Evolutionary conservation across 78 protist genomes (phyloP), one percentile per base, ranked within the genome.

Genomic region (Dictyostelium capitatum): DNA sequence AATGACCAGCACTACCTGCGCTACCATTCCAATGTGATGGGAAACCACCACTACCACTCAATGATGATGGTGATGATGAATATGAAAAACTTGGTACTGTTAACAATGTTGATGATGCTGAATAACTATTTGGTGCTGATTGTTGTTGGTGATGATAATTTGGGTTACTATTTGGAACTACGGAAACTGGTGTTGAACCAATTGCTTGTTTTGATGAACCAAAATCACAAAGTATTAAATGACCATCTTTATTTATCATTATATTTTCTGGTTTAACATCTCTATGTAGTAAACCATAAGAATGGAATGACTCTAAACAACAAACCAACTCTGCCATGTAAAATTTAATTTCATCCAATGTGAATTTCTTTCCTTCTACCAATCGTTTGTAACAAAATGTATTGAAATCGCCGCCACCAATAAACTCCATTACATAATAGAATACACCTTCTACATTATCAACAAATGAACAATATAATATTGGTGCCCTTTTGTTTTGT

Each of bases 181-280:
- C 43, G 1, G 11, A 3, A 1, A 17, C 46, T 28, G 6, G 15
- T 17, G 37, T 28, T 17, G 80, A 7, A 15, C 11, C 25, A 64
- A 9, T 14, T 14, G 59, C 69, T 64, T 75, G 79, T 85, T 96
- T 97, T 28, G 95, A 95, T n/a, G 96, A 95, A 43, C 99, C 99
- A 79, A 96, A 98, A 41, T 97, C 98, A 19, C 97, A 28, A 1
- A 98, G 83, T 54, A 85, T 93, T 53, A 97, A n/a, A 59, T 97
- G 97, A 23, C 98, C 98, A 30, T 70, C 73, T 41, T 28, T 28
- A 30, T 78, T 67, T 47, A 97, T 82, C 77, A 97, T 50, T 17
- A 96, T 83, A 79, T 97, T 95, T 62, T 94, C 97, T 1, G 99
- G 99, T 80, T 98, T 98, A 28, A 98, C 69, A 90, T 98, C 99